Base-by-base conservation (phyloP, 768 basidiomycete genomes). In the Pleurotus tuber-regium region DNA sequence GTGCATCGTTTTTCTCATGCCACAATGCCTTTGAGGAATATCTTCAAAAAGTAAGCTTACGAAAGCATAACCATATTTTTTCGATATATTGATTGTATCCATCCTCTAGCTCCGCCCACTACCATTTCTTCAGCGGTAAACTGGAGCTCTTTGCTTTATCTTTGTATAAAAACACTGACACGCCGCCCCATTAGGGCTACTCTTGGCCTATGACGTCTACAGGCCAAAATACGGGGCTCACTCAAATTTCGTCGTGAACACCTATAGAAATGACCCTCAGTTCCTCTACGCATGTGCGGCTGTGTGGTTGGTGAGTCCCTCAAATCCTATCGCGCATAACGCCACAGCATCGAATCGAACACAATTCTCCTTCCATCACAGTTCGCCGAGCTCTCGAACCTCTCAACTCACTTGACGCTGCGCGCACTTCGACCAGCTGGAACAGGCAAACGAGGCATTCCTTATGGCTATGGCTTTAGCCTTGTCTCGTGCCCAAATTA, bases 1-100 rank as follows among this genome's bases (percentile, higher is more conserved):
- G 82, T 99, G 1, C 97, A 99, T 66, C 88, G 91, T 9, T 98
- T 98, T 77, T 98, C 94, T 25, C 83, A 93, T 69, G 89, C 84
- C 1, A 97, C 96, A 0, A 96, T 98, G 89, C 97, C 96, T 1
- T 68, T 86, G 52, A 61, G 63, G 53, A 90, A 92, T 63, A 79
- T 98, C 29, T 86, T 96, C 74, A 89, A 86, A 66, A 99, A 99
- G 96, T 97, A 50, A 24, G 80, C 59, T 23, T 11, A 49, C 14
- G 2, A 8, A 12, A 29, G 28, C 23, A 7, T 6, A 28, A 16
- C 4, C 19, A 6, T 19, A 9, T 25, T 28, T 25, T 6, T 40
- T 14, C 35, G 10, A 11, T 14, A 12, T 35, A 53, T 43, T 25
- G 16, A n/a, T n/a, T n/a, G n/a, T n/a, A n/a, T n/a, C 18, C 25